Evolutionary conservation across 148 eudicot genomes (phyloP).

Genomic region (Camellia lanceoleosa): DNA sequence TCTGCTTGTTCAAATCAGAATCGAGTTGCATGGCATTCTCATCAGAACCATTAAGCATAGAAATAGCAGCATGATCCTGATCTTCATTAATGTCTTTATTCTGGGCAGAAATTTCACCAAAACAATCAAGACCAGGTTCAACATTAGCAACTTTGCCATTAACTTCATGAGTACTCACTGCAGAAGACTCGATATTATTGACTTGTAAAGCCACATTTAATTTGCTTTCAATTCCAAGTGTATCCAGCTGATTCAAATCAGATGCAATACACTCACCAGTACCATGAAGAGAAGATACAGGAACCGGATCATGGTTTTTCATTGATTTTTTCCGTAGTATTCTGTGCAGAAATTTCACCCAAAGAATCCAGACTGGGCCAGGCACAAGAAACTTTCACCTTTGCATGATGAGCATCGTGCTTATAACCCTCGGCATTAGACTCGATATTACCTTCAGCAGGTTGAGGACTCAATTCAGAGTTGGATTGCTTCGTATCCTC

Average conservation of each 20-base stretch:
- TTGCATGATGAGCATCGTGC: not conserved
- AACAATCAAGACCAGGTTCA: constrained; percentile 20
- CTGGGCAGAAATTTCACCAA: constrained; percentile 14
- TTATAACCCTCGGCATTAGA: not conserved
- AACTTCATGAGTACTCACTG: constrained; percentile 3
- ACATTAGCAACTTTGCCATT: constrained; percentile 18
- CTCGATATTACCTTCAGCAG: constrained; percentile 1
- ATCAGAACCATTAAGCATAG: not conserved
- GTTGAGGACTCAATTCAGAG: constrained; percentile 6
- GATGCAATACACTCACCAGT: not conserved
- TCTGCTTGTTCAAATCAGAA: not conserved
- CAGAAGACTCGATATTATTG: constrained; percentile 7
- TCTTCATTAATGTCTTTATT: constrained; percentile 6
- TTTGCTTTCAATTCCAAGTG: not conserved
- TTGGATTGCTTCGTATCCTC: not conserved
- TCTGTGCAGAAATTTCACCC: not conserved
- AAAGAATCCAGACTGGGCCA: not conserved
- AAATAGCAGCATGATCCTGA: constrained; percentile 2
- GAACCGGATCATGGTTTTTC: constrained; percentile 1
- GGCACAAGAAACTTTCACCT: not conserved
- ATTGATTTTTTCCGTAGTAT: not conserved
- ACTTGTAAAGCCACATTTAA: constrained; percentile 12
- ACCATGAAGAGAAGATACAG: constrained; percentile 14
- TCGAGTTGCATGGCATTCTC: not conserved
- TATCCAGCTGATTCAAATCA: not conserved